Conservation (phyloP, 108 stramenopile genomes). For the Hondaea fermentalgiana region DNA sequence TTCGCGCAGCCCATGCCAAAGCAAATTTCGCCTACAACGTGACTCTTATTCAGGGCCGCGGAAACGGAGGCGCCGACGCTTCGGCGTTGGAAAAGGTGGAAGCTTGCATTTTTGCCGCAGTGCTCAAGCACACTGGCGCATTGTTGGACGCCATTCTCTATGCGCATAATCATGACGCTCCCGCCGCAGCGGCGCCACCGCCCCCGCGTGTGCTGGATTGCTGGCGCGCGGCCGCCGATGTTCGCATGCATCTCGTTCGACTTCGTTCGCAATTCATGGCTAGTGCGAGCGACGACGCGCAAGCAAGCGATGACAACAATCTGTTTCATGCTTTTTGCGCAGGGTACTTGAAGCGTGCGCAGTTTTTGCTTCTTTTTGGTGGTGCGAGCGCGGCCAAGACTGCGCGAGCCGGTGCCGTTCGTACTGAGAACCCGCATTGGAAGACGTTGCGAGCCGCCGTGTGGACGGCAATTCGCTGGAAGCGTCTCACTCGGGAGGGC, state of each 20-base stretch:
- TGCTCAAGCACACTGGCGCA: conserved; percentile 30
- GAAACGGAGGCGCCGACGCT: conserved; percentile 21
- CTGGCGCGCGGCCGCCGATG: conserved; percentile 30
- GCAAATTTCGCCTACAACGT: conserved; percentile 25
- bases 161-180: not conserved
- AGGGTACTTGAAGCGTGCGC: not conserved
- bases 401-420: not conserved
- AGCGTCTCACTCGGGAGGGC: not conserved
- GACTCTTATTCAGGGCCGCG: conserved; percentile 29
- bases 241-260: conserved; percentile 10
- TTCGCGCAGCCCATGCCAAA: not conserved
- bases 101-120: conserved; percentile 28
- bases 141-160: conserved; percentile 23
- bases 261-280: not conserved
- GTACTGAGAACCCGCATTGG: not conserved
- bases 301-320: not conserved
- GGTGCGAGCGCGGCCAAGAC: not conserved
- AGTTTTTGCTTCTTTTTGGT: not conserved
- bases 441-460: not conserved
- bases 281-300: not conserved
- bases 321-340: not conserved
- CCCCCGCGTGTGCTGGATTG: conserved; percentile 16
- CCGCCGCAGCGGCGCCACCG: not conserved
- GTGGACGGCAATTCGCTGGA: conserved; percentile 16
- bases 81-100: conserved; percentile 23